Evolutionary conservation across 2,329 filamentous ascomycete species (phyloP).

Genomic region (Apiospora kogelbergensis): DNA sequence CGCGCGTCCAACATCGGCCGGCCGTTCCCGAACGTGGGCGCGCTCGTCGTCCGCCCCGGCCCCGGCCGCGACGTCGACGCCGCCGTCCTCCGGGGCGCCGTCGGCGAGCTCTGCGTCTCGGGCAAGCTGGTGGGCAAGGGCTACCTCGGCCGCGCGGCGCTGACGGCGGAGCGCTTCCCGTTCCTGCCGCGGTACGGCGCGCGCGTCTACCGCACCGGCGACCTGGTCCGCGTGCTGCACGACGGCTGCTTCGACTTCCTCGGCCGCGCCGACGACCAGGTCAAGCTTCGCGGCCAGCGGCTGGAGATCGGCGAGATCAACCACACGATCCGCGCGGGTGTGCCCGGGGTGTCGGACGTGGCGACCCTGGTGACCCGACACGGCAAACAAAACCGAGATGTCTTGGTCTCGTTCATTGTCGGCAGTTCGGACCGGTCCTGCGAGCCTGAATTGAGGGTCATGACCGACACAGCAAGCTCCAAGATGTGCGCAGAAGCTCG

Average conservation of each 20-base stretch:
- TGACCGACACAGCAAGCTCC: neutral
- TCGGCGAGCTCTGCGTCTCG: constrained; percentile 87
- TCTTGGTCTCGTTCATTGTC: constrained; percentile 76
- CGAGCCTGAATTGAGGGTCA: neutral
- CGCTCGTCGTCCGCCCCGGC: constrained; percentile 71
- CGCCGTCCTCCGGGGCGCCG: constrained; percentile 73
- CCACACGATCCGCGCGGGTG: constrained; percentile 68
- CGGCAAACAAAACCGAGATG: constrained; percentile 71
- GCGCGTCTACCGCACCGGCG: constrained; percentile 82
- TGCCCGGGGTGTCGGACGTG: constrained; percentile 62
- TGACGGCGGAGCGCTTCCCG: constrained; percentile 77
- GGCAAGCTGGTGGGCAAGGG: constrained; percentile 86
- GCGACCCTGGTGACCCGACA: constrained; percentile 75
- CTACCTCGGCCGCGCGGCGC: constrained; percentile 77
- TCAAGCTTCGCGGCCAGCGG: constrained; percentile 86
- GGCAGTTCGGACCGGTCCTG: constrained; percentile 20
- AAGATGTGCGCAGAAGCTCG: constrained; percentile 38
- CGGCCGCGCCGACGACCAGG: constrained; percentile 85
- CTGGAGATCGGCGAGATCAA: constrained; percentile 93
- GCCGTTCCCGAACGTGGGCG: constrained; percentile 85
- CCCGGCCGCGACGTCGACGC: constrained; percentile 66
- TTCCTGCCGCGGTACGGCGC: constrained; percentile 54
- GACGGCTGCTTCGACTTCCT: constrained; percentile 86
- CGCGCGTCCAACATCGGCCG: constrained; percentile 85
- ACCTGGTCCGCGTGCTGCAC: constrained; percentile 78